Percentiles rank a stretch among this genome's conserved stretches.
These are phyloP conservation scores for Carex littledalei DNA, from an alignment of 176 grass and related monocot genomes.

Conservation along the genomic window DNA sequence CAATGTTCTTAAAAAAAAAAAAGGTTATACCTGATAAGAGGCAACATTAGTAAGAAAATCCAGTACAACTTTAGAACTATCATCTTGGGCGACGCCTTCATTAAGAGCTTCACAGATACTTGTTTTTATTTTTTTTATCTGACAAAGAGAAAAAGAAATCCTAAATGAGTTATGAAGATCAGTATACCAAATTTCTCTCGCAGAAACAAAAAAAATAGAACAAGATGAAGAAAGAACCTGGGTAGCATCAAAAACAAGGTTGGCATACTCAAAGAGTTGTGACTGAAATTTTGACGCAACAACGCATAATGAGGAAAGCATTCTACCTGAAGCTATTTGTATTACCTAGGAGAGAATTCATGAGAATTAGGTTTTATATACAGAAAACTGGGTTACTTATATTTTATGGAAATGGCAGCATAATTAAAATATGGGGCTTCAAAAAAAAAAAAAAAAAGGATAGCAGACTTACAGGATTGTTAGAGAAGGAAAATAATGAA, in stretches of 20 bases:
- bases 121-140: slow-evolving; percentile 47
- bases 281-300: slow-evolving; percentile 56
- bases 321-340: slow-evolving; percentile 59
- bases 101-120: slow-evolving; percentile 51
- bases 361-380: slow-evolving; percentile 14
- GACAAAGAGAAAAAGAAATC: slow-evolving; percentile 10
- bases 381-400: background rate
- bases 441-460: background rate
- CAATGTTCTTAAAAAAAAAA: slow-evolving; percentile 1
- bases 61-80: slow-evolving; percentile 43
- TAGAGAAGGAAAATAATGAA: slow-evolving; percentile 44
- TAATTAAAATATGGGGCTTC: background rate
- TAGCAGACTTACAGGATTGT: slow-evolving; percentile 46
- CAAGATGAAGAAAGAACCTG: slow-evolving; percentile 42
- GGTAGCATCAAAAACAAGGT: slow-evolving; percentile 49
- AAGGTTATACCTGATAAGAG: slow-evolving; percentile 68
- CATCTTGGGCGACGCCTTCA: slow-evolving; percentile 37
- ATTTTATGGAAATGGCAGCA: background rate
- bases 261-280: slow-evolving; percentile 53
- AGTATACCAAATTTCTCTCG: background rate
- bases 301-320: slow-evolving; percentile 61
- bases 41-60: slow-evolving; percentile 65
- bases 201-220: background rate
- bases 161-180: background rate
- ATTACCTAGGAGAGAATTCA: slow-evolving; percentile 43